phyloP scores from a whole-genome alignment of 2,329 filamentous ascomycete species.

The Aspergillus brunneoviolaceus region DNA sequence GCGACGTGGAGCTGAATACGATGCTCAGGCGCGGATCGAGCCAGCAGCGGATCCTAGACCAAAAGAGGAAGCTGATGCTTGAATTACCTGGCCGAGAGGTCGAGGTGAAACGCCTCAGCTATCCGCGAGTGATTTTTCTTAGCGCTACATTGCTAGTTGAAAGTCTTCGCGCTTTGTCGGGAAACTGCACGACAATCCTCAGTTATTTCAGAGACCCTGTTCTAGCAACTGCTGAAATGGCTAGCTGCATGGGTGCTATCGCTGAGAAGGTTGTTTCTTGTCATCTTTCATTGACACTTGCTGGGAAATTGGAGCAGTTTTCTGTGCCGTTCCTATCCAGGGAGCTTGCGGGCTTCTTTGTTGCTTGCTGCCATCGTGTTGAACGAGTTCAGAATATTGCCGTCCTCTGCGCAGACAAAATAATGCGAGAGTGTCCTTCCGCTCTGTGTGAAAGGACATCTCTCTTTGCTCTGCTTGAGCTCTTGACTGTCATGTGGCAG shows the following conservation, averaged over 20 bases:
- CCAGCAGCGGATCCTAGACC: conserved; percentile 66
- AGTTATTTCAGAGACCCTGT: conserved; percentile 95
- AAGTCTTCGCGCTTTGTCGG: conserved; percentile 77
- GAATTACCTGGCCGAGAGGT: conserved; percentile 73
- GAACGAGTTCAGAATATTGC: conserved; percentile 87
- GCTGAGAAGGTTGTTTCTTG: conserved; percentile 70
- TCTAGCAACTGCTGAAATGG: conserved; percentile 61
- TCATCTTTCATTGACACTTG: conserved; percentile 74
- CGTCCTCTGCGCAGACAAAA: conserved; percentile 76
- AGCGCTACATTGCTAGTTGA: conserved; percentile 89
- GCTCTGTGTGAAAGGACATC: conserved; percentile 86
- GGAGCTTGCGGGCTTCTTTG: conserved; percentile 82
- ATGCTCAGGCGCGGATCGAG: conserved; percentile 84
- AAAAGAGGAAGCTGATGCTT: conserved; percentile 74
- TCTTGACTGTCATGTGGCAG: conserved; percentile 91
- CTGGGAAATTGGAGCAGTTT: conserved; percentile 71
- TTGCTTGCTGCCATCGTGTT: conserved; percentile 89
- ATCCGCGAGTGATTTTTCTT: conserved; percentile 87
- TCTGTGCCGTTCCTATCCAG: conserved; percentile 88
- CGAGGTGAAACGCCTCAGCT: conserved; percentile 79
- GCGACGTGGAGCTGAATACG: conserved; percentile 94
- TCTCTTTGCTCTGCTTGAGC: conserved; percentile 86
- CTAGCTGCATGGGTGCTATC: conserved; percentile 63
- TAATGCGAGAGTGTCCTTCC: conserved; percentile 81
- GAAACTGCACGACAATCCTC: conserved; percentile 85